phyloP scores from a whole-genome alignment of 805 yeast species.

The Ogataea methanolica region DNA sequence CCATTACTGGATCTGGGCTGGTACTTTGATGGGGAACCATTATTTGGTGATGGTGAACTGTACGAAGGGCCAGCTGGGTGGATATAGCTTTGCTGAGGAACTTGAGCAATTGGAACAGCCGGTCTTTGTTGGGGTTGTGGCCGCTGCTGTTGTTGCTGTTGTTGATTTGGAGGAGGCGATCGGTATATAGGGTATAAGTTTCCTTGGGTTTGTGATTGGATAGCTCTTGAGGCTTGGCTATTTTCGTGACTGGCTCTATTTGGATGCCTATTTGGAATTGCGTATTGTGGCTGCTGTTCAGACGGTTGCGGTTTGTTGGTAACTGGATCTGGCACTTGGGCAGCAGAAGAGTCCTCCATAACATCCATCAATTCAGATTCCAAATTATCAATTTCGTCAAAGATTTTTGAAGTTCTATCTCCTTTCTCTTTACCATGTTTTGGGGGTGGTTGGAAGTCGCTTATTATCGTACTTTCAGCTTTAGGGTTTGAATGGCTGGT shows the following conservation, averaged over 20 bases:
- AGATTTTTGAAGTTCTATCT: conserved; percentile 22
- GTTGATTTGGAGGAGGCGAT: not conserved
- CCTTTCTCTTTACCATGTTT: not conserved
- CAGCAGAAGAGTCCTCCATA: conserved; percentile 7
- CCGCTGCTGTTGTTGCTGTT: conserved; percentile 2
- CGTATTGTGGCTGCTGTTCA: not conserved
- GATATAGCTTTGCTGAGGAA: too few relatives aligned
- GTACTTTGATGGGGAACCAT: too few relatives aligned
- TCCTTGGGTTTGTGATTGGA: not conserved
- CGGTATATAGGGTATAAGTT: conserved; percentile 6
- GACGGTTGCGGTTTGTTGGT: too few relatives aligned
- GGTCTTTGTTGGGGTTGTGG: not conserved
- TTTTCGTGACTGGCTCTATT: not conserved
- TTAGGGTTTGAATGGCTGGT: not conserved
- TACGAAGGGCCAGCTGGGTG: too few relatives aligned
- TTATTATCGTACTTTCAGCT: not conserved
- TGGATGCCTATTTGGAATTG: not conserved
- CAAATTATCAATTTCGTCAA: conserved; percentile 24
- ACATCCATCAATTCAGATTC: conserved; percentile 24
- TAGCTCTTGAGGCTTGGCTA: not conserved
- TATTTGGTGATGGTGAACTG: too few relatives aligned
- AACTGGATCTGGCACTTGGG: not conserved
- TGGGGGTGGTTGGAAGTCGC: not conserved
- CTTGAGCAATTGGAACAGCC: too few relatives aligned
- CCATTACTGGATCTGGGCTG: too few relatives aligned